phyloP scores from a whole-genome alignment of 495 filamentous ascomycete species.

The Xylaria grammica region DNA sequence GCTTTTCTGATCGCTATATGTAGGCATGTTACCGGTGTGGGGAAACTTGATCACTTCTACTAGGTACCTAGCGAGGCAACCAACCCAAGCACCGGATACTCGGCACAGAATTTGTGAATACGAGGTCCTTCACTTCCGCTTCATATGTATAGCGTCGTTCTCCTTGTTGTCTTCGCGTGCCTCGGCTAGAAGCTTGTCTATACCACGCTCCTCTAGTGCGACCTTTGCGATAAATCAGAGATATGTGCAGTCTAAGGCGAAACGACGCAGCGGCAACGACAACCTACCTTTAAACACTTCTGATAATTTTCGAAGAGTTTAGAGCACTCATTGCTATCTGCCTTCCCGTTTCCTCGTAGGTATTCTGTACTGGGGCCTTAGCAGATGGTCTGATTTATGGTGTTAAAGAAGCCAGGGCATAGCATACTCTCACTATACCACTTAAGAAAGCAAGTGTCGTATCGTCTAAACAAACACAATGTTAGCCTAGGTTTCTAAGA shows the following conservation, averaged over 20 bases:
- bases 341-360: conserved; percentile 73
- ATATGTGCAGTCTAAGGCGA: conserved; percentile 4
- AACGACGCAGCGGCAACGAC: neutral
- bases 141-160: conserved; percentile 74
- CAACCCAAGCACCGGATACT: conserved; percentile 21
- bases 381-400: conserved; percentile 21
- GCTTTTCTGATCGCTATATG: conserved; percentile 1
- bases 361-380: conserved; percentile 66
- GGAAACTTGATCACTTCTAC: conserved; percentile 3
- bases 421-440: conserved; percentile 94
- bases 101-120: conserved; percentile 21
- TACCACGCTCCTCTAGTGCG: conserved; percentile 81
- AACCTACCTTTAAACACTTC: conserved; percentile 73
- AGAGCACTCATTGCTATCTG: conserved; percentile 77
- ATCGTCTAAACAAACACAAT: conserved; percentile 61
- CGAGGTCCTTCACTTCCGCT: conserved; percentile 47
- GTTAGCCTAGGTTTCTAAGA: neutral
- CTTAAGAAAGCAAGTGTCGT: conserved; percentile 91
- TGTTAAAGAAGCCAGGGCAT: conserved; percentile 1
- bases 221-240: conserved; percentile 53
- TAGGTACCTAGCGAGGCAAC: neutral
- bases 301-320: conserved; percentile 86
- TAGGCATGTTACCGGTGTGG: conserved; percentile 2
- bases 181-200: conserved; percentile 85
- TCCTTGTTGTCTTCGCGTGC: conserved; percentile 81